Evolutionary conservation across 2,329 filamentous ascomycete genomes (phyloP).

Genomic region (Ascomycota sp.): DNA sequence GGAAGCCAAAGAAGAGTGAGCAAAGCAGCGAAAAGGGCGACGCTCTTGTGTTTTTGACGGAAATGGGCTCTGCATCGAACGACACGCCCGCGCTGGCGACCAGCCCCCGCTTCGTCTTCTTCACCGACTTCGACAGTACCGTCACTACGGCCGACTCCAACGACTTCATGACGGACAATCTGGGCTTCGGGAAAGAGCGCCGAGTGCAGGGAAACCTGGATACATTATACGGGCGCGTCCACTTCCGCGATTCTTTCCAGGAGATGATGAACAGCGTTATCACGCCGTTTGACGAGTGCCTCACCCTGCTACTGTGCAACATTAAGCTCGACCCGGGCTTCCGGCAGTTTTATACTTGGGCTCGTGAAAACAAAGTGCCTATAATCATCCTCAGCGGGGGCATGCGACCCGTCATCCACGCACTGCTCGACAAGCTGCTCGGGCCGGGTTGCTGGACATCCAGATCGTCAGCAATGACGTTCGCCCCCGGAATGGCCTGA

Average conservation of each 20-base stretch:
- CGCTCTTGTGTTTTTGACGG: too few species aligned
- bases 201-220: conserved; percentile 57
- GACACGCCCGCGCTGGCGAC: conserved; percentile 38
- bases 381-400: conserved; percentile 83
- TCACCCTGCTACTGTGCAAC: conserved; percentile 56
- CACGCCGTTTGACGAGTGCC: conserved; percentile 63
- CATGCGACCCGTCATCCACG: conserved; percentile 81
- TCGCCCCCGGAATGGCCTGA: conserved; percentile 39
- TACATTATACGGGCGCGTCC: conserved; percentile 48
- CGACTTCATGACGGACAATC: conserved; percentile 66
- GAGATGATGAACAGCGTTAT: conserved; percentile 82
- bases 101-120: conserved; percentile 85
- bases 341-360: conserved; percentile 72
- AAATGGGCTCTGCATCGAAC: conserved; percentile 9
- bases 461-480: conserved; percentile 85
- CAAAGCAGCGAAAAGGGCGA: too few species aligned
- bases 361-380: conserved; percentile 62
- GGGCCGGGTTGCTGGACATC: conserved; percentile 58
- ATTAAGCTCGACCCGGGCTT: conserved; percentile 82
- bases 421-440: conserved; percentile 59
- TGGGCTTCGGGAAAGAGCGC: conserved; percentile 58
- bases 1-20: too few species aligned
- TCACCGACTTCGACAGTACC: conserved; percentile 96
- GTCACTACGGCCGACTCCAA: conserved; percentile 57
- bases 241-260: conserved; percentile 72